A percentile compares a stretch with the other conserved stretches of the same genome.
These are phyloP conservation scores for Serendipita sp. DNA, from an alignment of 768 basidiomycete genomes.

Conservation along the genomic window DNA sequence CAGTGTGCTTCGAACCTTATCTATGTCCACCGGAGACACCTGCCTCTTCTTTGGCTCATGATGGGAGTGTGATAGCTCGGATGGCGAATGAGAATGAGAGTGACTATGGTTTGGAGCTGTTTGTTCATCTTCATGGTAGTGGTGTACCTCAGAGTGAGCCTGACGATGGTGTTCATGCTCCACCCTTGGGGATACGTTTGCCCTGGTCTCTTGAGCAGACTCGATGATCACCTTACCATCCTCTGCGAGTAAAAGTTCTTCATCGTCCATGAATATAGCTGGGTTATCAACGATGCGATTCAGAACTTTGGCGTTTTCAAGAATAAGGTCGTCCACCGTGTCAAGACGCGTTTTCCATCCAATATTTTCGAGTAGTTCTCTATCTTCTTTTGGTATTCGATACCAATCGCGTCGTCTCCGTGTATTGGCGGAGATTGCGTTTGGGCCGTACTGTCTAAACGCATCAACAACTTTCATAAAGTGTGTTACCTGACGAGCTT, in stretches of 20 bases:
- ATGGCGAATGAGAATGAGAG: conserved; percentile 12
- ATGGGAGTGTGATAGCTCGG: conserved; percentile 6
- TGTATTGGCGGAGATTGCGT: conserved; percentile 51
- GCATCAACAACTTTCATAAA: conserved; percentile 61
- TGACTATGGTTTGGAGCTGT: conserved; percentile 14
- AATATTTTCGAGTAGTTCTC: conserved; percentile 43
- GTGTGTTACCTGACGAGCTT: conserved; percentile 20
- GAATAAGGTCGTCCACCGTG: conserved; percentile 64
- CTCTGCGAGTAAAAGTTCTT: conserved; percentile 11
- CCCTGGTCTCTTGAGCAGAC: neutral
- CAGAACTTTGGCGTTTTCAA: conserved; percentile 64
- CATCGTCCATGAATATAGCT: conserved; percentile 51
- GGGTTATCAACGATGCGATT: conserved; percentile 57
- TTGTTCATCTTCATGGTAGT: conserved; percentile 15
- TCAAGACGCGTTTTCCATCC: conserved; percentile 69
- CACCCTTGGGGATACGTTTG: neutral
- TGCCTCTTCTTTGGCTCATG: conserved; percentile 9
- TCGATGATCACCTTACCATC: neutral
- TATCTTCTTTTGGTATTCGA: conserved; percentile 50
- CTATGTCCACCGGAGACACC: conserved; percentile 36
- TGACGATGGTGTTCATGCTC: conserved; percentile 1
- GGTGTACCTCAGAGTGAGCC: neutral
- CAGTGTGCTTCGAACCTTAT: conserved; percentile 79
- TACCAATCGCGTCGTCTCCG: conserved; percentile 63
- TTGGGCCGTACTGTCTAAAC: conserved; percentile 57